Evolutionary conservation across 75 land plant species (phyloP).

Genomic region (Pinus tabuliformis): DNA sequence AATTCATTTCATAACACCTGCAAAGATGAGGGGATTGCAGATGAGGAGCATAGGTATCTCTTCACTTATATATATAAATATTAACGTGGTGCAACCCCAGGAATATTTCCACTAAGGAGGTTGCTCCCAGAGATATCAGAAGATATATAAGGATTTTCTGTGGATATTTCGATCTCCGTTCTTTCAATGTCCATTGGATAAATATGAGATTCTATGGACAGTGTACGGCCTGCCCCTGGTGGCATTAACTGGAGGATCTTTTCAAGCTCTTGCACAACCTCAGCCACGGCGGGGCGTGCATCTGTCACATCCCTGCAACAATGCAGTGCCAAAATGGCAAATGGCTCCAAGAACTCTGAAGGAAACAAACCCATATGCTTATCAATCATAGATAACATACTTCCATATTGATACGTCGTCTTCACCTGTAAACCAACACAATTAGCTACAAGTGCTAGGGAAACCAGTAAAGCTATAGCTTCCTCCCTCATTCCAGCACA

Average conservation of each 20-base stretch:
- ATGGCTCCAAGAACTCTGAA: conserved; percentile 58
- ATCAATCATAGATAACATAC: conserved; percentile 57
- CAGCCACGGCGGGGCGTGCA: conserved; percentile 59
- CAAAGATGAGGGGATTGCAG: too few species aligned
- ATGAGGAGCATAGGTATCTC: too few species aligned
- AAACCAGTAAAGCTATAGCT: conserved; percentile 20
- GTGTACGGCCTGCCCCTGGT: conserved; percentile 2
- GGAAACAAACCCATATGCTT: conserved; percentile 54
- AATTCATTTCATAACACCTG: too few species aligned
- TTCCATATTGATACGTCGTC: conserved; percentile 47
- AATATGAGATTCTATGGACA: conserved; percentile 22
- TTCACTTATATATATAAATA: background rate
- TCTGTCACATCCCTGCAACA: conserved; percentile 68
- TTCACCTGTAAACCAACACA: conserved; percentile 48
- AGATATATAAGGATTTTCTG: conserved; percentile 21
- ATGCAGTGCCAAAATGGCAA: conserved; percentile 47
- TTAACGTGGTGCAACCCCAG: conserved; percentile 44
- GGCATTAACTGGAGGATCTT: conserved; percentile 31
- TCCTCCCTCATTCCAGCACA: background rate
- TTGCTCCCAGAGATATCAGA: conserved; percentile 40
- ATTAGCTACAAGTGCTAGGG: conserved; percentile 3
- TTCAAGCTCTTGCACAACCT: conserved; percentile 64
- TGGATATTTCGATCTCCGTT: conserved; percentile 8
- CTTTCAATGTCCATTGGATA: background rate
- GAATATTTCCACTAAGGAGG: conserved; percentile 45